Percentiles rank a stretch among this genome's conserved stretches.
Evolutionary conservation across 495 filamentous ascomycete species (phyloP).

Genomic region (Penicillium longicatenatum): DNA sequence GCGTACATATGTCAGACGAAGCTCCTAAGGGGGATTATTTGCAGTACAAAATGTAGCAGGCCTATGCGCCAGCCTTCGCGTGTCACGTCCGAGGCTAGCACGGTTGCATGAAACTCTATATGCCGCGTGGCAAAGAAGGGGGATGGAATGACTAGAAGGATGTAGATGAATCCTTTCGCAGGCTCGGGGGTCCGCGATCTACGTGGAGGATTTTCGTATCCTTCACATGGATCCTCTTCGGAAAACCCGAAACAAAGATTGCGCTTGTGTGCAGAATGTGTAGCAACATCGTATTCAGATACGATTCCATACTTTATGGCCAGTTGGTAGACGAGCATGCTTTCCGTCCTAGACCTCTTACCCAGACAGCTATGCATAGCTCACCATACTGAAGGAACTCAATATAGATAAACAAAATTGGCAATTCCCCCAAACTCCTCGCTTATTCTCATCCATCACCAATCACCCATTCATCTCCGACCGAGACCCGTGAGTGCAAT

Average conservation of each 20-base stretch:
- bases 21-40: too few species aligned
- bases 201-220: neutral
- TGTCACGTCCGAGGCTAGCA: neutral
- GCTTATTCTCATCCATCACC: neutral
- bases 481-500: neutral
- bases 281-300: neutral
- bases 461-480: neutral
- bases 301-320: too few species aligned
- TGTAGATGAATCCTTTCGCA: neutral
- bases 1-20: too few species aligned
- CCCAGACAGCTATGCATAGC: neutral
- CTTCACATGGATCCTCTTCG: too few species aligned
- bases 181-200: neutral
- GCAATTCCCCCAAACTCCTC: neutral
- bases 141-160: slow-evolving; percentile 4
- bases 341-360: neutral
- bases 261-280: too few species aligned
- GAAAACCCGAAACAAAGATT: too few species aligned
- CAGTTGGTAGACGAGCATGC: neutral
- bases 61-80: too few species aligned
- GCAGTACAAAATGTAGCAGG: too few species aligned
- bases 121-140: slow-evolving; percentile 4
- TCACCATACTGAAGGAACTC: neutral
- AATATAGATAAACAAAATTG: neutral
- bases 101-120: slow-evolving; percentile 1